These are phyloP conservation scores for Trametes meyenii DNA, from an alignment of 768 basidiomycete species.

Conservation along the genomic window DNA sequence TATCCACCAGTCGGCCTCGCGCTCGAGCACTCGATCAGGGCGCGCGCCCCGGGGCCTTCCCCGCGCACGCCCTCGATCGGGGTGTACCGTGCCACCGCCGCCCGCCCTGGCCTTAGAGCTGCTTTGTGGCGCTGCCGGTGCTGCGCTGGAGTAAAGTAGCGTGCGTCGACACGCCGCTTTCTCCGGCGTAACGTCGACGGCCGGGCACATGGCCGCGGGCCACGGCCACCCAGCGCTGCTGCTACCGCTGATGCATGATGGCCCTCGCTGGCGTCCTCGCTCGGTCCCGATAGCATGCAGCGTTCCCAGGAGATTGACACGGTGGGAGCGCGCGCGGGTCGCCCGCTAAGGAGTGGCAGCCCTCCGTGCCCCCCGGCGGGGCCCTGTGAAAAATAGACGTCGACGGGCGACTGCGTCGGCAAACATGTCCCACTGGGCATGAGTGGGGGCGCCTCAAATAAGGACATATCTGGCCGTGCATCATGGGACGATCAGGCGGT, in stretches of 20 bases:
- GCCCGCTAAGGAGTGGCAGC: neutral
- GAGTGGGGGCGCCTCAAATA: slow-evolving; percentile 5
- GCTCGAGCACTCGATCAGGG: slow-evolving; percentile 15
- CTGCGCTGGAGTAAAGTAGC: neutral
- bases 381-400: slow-evolving; percentile 17
- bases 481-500: slow-evolving; percentile 15
- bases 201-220: slow-evolving; percentile 1
- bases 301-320: slow-evolving; percentile 14
- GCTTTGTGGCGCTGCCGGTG: neutral
- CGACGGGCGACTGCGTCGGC: slow-evolving; percentile 17
- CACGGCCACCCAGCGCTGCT: too few species aligned
- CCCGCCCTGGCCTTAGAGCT: neutral
- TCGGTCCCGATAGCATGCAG: slow-evolving; percentile 21
- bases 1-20: neutral
- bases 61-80: slow-evolving; percentile 14
- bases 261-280: slow-evolving; percentile 1
- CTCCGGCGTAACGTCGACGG: slow-evolving; percentile 9
- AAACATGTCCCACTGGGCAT: slow-evolving; percentile 7
- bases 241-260: slow-evolving; percentile 3
- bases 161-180: neutral
- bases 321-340: slow-evolving; percentile 14
- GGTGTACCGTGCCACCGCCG: neutral
- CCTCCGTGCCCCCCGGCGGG: slow-evolving; percentile 8
- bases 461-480: slow-evolving; percentile 17
- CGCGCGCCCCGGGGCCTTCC: slow-evolving; percentile 1